These are phyloP conservation scores for Scalesia atractyloides DNA, from an alignment of 129 eudicot genomes.

Conservation along the genomic window DNA sequence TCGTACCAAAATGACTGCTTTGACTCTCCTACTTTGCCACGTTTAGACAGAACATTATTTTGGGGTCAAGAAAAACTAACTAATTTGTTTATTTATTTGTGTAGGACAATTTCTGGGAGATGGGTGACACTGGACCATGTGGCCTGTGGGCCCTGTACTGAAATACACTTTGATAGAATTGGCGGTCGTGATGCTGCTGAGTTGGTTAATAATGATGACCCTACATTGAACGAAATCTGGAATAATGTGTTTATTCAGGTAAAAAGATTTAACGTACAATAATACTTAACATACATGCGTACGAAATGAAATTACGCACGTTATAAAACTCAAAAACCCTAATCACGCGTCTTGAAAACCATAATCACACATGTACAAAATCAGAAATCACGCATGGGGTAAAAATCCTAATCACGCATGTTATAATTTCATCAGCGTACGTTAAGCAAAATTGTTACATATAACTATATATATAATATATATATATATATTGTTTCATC, in stretches of 20 bases:
- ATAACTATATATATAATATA: not conserved
- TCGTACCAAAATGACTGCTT: not conserved
- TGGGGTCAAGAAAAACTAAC: conserved; percentile 3
- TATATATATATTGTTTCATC: not conserved
- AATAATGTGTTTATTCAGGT: conserved; percentile 96
- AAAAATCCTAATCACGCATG: too few species aligned
- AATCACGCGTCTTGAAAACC: too few species aligned
- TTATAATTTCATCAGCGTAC: too few species aligned
- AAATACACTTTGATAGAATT: conserved; percentile 86
- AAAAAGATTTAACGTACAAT: not conserved
- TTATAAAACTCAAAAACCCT: too few species aligned
- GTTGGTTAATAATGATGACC: conserved; percentile 86
- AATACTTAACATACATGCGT: too few species aligned
- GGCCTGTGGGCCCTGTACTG: conserved; percentile 99
- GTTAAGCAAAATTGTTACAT: too few species aligned
- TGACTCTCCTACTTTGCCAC: not conserved
- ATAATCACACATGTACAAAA: too few species aligned
- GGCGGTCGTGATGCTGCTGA: conserved; percentile 88
- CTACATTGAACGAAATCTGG: conserved; percentile 95
- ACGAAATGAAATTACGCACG: too few species aligned
- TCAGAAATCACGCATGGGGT: too few species aligned
- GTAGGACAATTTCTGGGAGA: conserved; percentile 99
- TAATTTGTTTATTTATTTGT: conserved; percentile 4
- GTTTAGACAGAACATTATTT: not conserved
- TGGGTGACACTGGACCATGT: conserved; percentile 99